Evolutionary conservation across 257 asterid species (phyloP).

Genomic region (Verbena officinalis): DNA sequence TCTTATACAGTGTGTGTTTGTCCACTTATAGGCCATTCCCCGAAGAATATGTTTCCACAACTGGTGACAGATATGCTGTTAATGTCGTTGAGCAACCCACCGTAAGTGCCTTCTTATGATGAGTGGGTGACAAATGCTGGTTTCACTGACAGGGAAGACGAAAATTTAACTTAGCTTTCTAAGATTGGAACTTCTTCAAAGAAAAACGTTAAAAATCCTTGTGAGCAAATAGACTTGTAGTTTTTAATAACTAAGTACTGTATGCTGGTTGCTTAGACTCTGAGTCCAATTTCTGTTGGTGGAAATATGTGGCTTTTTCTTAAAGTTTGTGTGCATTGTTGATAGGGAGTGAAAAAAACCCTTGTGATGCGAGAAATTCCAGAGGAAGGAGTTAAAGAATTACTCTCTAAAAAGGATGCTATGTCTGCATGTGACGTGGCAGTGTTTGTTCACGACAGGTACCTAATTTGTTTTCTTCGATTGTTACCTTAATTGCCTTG

Average conservation of each 20-base stretch:
- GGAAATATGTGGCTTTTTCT: constrained; percentile 17
- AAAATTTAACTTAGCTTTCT: background rate
- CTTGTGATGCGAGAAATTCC: constrained; percentile 88
- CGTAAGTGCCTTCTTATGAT: constrained; percentile 46
- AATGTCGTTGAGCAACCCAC: constrained; percentile 64
- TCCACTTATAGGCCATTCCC: constrained; percentile 63
- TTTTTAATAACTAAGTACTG: constrained; percentile 5
- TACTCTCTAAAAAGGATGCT: constrained; percentile 72
- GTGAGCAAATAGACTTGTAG: constrained; percentile 4
- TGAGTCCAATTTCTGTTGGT: constrained; percentile 17
- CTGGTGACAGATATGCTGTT: constrained; percentile 63
- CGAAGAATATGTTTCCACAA: constrained; percentile 69
- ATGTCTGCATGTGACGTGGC: constrained; percentile 92
- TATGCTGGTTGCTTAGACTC: constrained; percentile 1
- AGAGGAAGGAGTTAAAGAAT: constrained; percentile 69
- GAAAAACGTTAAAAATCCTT: background rate
- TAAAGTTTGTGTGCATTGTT: constrained; percentile 16
- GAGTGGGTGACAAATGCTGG: background rate
- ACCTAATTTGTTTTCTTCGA: constrained; percentile 26
- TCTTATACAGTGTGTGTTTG: constrained; percentile 22
- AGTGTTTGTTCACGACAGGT: constrained; percentile 96
- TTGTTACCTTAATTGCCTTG: constrained; percentile 15
- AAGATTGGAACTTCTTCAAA: background rate
- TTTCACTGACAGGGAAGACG: background rate
- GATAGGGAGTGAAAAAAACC: constrained; percentile 74